phyloP scores from a whole-genome alignment of 2,329 filamentous ascomycete species.

The Pezicula radicicola region DNA sequence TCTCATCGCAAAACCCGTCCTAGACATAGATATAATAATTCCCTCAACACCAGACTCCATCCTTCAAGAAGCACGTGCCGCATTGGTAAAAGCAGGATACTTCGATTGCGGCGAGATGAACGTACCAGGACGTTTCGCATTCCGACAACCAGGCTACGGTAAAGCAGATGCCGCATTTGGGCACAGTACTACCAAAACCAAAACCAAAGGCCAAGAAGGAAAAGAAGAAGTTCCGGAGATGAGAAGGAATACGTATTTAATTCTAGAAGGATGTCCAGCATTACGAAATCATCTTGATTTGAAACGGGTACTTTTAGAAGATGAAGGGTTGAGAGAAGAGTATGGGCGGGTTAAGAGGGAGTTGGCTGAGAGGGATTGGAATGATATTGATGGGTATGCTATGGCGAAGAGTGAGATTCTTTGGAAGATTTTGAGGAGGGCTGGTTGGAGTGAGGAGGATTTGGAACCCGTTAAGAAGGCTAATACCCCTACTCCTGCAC shows the following conservation, averaged over 20 bases:
- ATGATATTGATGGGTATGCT: slow-evolving; percentile 12
- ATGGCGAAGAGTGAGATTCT: slow-evolving; percentile 16
- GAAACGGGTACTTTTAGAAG: slow-evolving; percentile 29
- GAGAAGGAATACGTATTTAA: slow-evolving; percentile 34
- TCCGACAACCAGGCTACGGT: slow-evolving; percentile 24
- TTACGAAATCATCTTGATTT: slow-evolving; percentile 35
- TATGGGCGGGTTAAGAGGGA: slow-evolving; percentile 16
- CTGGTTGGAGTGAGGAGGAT: slow-evolving; percentile 16
- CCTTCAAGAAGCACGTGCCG: slow-evolving; percentile 16
- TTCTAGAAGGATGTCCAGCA: slow-evolving; percentile 28
- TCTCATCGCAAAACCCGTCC: slow-evolving; percentile 47
- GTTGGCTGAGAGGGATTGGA: slow-evolving; percentile 7
- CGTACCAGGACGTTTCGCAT: slow-evolving; percentile 30
- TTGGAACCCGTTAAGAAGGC: slow-evolving; percentile 12
- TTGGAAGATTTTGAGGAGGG: slow-evolving; percentile 16
- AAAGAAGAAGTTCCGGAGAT: not conserved
- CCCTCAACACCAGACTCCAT: slow-evolving; percentile 20
- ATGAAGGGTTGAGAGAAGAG: slow-evolving; percentile 28
- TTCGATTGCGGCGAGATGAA: slow-evolving; percentile 32
- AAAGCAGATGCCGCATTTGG: not conserved
- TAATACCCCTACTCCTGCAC: not conserved
- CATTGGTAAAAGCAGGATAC: slow-evolving; percentile 31
- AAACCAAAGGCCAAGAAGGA: no score
- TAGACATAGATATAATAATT: slow-evolving; percentile 50
- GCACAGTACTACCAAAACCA: not conserved